Evolutionary conservation across 2,329 filamentous ascomycete species (phyloP).

Genomic region (Didymella exigua): DNA sequence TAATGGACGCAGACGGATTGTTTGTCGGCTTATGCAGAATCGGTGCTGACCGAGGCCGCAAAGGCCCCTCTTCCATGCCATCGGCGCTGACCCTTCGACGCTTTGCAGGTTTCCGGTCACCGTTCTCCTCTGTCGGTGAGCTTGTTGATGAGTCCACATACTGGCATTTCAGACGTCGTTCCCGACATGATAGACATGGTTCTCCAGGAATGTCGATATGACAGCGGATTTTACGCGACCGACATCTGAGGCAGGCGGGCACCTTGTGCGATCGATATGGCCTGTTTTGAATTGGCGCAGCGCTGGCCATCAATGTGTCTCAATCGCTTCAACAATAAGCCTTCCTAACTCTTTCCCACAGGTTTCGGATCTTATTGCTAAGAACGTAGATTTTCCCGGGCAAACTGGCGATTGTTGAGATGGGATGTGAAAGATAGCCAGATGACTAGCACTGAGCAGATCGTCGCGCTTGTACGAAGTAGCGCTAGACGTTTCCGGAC

Average conservation of each 20-base stretch:
- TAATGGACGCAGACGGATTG: constrained; percentile 46
- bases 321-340: background rate
- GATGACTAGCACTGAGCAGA: constrained; percentile 14
- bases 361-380: background rate
- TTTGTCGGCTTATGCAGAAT: constrained; percentile 38
- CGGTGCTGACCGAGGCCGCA: constrained; percentile 33
- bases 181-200: constrained; percentile 49
- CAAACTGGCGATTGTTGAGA: constrained; percentile 9
- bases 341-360: constrained; percentile 6
- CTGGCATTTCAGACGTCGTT: constrained; percentile 46
- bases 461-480: background rate
- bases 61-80: constrained; percentile 20
- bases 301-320: constrained; percentile 37
- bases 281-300: constrained; percentile 42
- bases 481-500: constrained; percentile 6
- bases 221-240: constrained; percentile 51
- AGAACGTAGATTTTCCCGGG: background rate
- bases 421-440: constrained; percentile 12
- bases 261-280: constrained; percentile 53
- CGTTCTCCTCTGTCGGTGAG: constrained; percentile 31
- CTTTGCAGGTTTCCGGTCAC: constrained; percentile 32
- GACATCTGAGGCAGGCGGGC: constrained; percentile 50
- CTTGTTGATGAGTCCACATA: constrained; percentile 39
- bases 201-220: constrained; percentile 49
- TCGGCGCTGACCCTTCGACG: constrained; percentile 35